Conservation (phyloP, 1,284 basidiomycete genomes). For the Stereum hirsutum region DNA sequence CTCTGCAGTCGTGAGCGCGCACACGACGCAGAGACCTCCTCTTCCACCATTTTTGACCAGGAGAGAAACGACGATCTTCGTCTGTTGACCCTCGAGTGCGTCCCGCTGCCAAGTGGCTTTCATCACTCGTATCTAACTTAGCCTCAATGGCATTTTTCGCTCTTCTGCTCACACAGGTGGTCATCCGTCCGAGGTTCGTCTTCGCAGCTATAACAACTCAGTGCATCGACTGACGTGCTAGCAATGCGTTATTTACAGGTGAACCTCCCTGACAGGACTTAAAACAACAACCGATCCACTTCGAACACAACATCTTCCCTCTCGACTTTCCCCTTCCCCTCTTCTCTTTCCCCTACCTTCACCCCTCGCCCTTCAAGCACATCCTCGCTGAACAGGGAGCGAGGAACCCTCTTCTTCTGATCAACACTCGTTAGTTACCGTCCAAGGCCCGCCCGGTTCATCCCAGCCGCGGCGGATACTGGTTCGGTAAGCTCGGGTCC, state of each 20-base stretch:
- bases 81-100: constrained; percentile 73
- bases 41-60: constrained; percentile 62
- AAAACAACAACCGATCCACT: constrained; percentile 12
- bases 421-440: constrained; percentile 40
- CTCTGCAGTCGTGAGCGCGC: constrained; percentile 27
- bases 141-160: too few species aligned
- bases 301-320: constrained; percentile 12
- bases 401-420: constrained; percentile 57
- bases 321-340: constrained; percentile 11
- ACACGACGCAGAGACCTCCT: constrained; percentile 28
- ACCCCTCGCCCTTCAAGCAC: constrained; percentile 30
- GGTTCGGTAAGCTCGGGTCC: constrained; percentile 43
- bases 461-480: constrained; percentile 46
- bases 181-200: constrained; percentile 66
- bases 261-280: constrained; percentile 69
- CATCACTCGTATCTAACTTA: constrained; percentile 9
- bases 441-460: constrained; percentile 59
- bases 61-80: constrained; percentile 71
- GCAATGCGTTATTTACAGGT: too few species aligned
- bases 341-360: constrained; percentile 8
- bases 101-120: constrained; percentile 11
- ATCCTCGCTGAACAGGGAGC: constrained; percentile 62
- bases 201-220: too few species aligned
- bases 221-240: background rate
- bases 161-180: constrained; percentile 42